Conservation (phyloP, 179 eudicot species). For the Patellifolia procumbens region DNA sequence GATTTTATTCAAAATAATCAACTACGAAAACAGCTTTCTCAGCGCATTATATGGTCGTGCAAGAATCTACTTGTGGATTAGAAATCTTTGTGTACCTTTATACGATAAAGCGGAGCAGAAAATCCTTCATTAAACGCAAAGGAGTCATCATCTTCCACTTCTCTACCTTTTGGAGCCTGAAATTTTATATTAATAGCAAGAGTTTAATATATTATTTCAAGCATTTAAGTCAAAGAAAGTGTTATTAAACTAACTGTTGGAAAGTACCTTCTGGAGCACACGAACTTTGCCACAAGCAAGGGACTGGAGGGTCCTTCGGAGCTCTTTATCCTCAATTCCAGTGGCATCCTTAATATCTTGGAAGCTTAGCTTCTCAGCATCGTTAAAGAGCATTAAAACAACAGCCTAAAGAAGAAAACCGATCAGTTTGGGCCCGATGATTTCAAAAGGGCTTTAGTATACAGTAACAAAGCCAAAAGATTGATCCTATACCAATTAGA, state of each 20-base stretch:
- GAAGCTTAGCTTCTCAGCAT: conserved; percentile 84
- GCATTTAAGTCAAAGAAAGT: background rate
- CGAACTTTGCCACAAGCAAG: conserved; percentile 99
- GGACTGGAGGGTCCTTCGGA: conserved; percentile 90
- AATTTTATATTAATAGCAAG: conserved; percentile 17
- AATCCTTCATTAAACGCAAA: conserved; percentile 81
- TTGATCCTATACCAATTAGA: background rate
- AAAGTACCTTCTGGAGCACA: conserved; percentile 75
- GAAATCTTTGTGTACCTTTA: conserved; percentile 53
- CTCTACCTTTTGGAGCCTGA: conserved; percentile 94
- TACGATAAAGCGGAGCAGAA: conserved; percentile 88
- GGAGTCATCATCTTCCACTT: conserved; percentile 82
- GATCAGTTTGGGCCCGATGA: conserved; percentile 4
- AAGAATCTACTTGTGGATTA: background rate
- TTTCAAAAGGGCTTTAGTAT: background rate
- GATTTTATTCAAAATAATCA: background rate
- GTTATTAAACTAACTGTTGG: background rate
- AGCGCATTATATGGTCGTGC: background rate
- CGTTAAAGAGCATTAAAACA: conserved; percentile 93
- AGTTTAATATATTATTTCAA: conserved; percentile 5
- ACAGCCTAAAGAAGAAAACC: conserved; percentile 58
- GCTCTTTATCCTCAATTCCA: conserved; percentile 91
- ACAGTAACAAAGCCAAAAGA: background rate
- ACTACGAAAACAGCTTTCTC: background rate
- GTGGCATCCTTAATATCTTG: conserved; percentile 96